A percentile compares a stretch with the other conserved stretches of the same genome.
phyloP scores from a whole-genome alignment of 176 grass and related monocot genomes.

The Oryza meridionalis region DNA sequence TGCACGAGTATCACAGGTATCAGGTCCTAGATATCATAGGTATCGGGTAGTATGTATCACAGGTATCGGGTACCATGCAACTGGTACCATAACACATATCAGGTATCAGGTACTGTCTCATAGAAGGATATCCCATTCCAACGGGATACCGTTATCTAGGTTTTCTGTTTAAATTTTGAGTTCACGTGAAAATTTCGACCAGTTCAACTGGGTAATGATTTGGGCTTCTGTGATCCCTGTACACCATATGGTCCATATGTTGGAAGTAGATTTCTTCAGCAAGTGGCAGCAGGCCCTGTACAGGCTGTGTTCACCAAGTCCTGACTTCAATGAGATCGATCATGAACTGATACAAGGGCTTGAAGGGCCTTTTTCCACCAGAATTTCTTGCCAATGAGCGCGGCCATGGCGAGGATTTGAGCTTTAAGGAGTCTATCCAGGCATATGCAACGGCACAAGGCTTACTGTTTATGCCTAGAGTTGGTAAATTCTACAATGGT shows the following conservation, averaged over 20 bases:
- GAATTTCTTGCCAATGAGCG: constrained; percentile 81
- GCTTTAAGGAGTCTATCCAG: constrained; percentile 87
- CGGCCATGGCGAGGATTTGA: constrained; percentile 60
- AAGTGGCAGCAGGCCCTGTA: constrained; percentile 90
- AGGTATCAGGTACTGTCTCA: too few relatives aligned
- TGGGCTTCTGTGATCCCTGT: constrained; percentile 76
- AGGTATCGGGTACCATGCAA: too few relatives aligned
- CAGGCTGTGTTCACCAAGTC: constrained; percentile 74
- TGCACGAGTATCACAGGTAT: too few relatives aligned
- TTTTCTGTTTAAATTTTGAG: too few relatives aligned
- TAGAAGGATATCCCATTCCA: too few relatives aligned
- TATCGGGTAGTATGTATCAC: too few relatives aligned
- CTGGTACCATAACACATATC: too few relatives aligned
- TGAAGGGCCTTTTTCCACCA: constrained; percentile 76
- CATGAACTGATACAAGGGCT: constrained; percentile 81
- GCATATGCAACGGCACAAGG: constrained; percentile 83
- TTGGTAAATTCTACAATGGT: constrained; percentile 79
- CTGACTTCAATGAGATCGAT: constrained; percentile 85
- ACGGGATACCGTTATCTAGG: too few relatives aligned
- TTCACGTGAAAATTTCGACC: constrained; percentile 17
- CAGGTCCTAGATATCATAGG: too few relatives aligned
- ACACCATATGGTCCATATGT: constrained; percentile 86
- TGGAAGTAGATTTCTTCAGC: constrained; percentile 86
- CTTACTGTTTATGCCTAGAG: constrained; percentile 78
- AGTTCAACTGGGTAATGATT: constrained; percentile 88